These are phyloP conservation scores for Carpinus fangiana DNA, from an alignment of 306 rosid genomes.

Conservation along the genomic window DNA sequence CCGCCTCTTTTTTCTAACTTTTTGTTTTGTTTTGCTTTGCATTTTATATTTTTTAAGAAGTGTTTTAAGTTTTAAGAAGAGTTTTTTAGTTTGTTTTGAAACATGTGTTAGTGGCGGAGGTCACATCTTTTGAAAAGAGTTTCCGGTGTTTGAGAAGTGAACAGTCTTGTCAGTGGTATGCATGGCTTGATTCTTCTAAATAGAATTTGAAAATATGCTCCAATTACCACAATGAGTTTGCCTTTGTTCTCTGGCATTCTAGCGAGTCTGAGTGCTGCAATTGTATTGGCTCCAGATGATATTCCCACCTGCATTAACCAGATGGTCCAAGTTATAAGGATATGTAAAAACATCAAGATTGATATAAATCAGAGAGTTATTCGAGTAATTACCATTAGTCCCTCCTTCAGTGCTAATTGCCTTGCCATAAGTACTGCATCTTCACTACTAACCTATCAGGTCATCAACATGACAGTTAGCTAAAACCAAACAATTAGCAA, in stretches of 20 bases:
- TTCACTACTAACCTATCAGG: constrained; percentile 79
- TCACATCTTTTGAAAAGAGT: too few relatives aligned
- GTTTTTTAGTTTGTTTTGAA: too few relatives aligned
- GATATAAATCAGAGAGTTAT: neutral
- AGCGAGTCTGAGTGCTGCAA: constrained; percentile 86
- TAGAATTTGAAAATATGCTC: neutral
- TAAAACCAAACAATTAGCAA: constrained; percentile 9
- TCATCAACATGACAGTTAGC: constrained; percentile 24
- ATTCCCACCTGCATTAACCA: constrained; percentile 73
- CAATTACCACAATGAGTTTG: constrained; percentile 89
- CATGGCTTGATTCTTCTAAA: neutral
- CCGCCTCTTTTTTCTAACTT: too few relatives aligned
- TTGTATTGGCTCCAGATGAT: constrained; percentile 93
- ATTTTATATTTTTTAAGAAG: too few relatives aligned
- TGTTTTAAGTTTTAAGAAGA: too few relatives aligned
- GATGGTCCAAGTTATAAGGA: neutral
- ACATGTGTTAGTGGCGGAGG: too few relatives aligned
- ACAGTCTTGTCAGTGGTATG: neutral
- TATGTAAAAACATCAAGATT: neutral
- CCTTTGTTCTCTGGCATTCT: constrained; percentile 88
- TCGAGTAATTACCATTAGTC: constrained; percentile 72
- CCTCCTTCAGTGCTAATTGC: constrained; percentile 81
- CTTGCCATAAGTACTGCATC: constrained; percentile 95
- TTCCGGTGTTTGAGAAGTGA: too few relatives aligned
- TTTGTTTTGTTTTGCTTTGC: too few relatives aligned